Conservation (phyloP, 306 rosid genomes). For the Alnus rubra region DNA sequence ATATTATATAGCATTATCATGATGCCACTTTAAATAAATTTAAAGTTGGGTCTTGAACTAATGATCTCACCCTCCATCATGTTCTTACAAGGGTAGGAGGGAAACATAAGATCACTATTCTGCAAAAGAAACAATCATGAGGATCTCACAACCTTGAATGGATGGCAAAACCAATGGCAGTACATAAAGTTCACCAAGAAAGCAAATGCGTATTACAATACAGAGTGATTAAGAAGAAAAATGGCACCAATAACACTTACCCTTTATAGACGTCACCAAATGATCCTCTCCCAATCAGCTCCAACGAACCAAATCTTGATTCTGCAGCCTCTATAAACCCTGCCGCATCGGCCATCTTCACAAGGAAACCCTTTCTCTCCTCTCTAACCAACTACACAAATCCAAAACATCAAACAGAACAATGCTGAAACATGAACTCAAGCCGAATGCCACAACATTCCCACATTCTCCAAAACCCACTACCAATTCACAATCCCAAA, state of each 20-base stretch:
- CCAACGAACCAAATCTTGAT: conserved; percentile 77
- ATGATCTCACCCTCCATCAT: background rate
- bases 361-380: conserved; percentile 35
- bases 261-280: conserved; percentile 95
- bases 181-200: background rate
- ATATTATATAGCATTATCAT: background rate
- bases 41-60: background rate
- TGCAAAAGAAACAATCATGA: background rate
- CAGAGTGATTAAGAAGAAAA: conserved; percentile 5
- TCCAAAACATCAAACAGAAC: conserved; percentile 39
- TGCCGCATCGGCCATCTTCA: conserved; percentile 75
- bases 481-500: conserved; percentile 33
- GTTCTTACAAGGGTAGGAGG: background rate
- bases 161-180: background rate
- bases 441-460: conserved; percentile 33
- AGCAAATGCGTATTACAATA: background rate
- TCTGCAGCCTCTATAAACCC: conserved; percentile 79
- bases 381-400: conserved; percentile 31
- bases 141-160: background rate
- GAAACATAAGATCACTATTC: background rate
- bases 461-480: conserved; percentile 33
- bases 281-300: conserved; percentile 95
- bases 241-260: conserved; percentile 45
- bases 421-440: conserved; percentile 14
- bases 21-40: background rate